Base-by-base conservation (phyloP, 352 stramenopile genomes). In the Phytophthora hibernalis region DNA sequence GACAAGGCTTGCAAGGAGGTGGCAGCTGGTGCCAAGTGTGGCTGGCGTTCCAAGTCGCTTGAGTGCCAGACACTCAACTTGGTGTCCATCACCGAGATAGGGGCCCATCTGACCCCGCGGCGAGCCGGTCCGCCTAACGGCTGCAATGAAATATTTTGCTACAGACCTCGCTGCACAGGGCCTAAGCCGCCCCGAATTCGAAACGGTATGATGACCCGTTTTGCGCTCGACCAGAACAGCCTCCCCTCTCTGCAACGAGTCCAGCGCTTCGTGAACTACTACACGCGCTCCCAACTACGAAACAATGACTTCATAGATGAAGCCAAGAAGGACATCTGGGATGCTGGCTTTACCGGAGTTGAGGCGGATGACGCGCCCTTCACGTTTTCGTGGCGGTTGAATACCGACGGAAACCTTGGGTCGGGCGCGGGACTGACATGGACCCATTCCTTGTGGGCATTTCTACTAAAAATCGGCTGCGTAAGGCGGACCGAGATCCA, bases 201-300 rank as follows among this genome's bases (percentile, higher is more conserved):
- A 6, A 61, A 61, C 13, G 38, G 26, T 8, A 45, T 52, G 16
- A 33, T 61, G 28, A 31, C 3, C n/a, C 40, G 53, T 5, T 61
- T 59, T 16, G 26, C 2, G 20, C 38, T 50, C 13, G 37, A 59
- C 35, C 16, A 59, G 22, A 22, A 37, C 18, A 50, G 5, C 21
- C 22, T 50, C 7, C 33, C 38, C 15, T 40, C 37, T 0, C 26
- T 59, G 16, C 15, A 24, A 50, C 8, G 18, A 0, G 21, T 50
- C 7, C 52, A 59, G 26, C 52, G 38, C 37, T 59, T 59, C n/a
- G 21, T 50, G 8, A 50, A 59, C 12, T 42, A 59, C 37, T 59
- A 47, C 33, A 24, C 50, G 5, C 31, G 50, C 2, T 47, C 50
- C 11, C 35, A 40, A 20, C 13, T 50, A 3, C 15, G n/a, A n/a